Conservation (phyloP, 352 stramenopile genomes). For the Saprolegnia diclina region DNA sequence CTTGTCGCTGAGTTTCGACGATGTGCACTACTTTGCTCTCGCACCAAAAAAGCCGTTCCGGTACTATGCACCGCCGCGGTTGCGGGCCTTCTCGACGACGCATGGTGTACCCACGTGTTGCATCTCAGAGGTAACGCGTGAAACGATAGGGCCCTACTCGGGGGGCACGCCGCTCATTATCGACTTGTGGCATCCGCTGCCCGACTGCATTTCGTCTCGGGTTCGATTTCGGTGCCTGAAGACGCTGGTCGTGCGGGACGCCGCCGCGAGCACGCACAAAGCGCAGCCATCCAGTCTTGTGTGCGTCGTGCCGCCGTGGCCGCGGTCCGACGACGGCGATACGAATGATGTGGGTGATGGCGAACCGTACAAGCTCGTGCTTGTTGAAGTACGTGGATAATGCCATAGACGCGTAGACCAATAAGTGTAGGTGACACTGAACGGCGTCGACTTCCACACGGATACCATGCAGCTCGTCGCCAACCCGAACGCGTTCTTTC, state of each 20-base stretch:
- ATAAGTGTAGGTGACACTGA: conserved; percentile 26
- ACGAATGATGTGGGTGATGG: background rate
- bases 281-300: background rate
- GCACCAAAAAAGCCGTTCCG: conserved; percentile 18
- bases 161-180: conserved; percentile 12
- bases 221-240: conserved; percentile 16
- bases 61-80: conserved; percentile 22
- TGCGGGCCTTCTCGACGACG: background rate
- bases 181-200: conserved; percentile 3
- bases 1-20: conserved; percentile 17
- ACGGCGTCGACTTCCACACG: conserved; percentile 17
- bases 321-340: background rate
- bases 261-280: background rate
- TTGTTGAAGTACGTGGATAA: conserved; percentile 20
- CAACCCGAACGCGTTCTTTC: conserved; percentile 1
- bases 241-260: conserved; percentile 3
- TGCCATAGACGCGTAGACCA: background rate
- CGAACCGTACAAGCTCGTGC: background rate
- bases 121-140: too few species aligned
- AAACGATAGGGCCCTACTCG: background rate
- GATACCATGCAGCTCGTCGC: conserved; percentile 3
- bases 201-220: background rate
- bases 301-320: conserved; percentile 10
- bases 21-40: conserved; percentile 13
- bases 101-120: background rate